phyloP scores from a whole-genome alignment of 768 basidiomycete species.

The Lactarius sp. region DNA sequence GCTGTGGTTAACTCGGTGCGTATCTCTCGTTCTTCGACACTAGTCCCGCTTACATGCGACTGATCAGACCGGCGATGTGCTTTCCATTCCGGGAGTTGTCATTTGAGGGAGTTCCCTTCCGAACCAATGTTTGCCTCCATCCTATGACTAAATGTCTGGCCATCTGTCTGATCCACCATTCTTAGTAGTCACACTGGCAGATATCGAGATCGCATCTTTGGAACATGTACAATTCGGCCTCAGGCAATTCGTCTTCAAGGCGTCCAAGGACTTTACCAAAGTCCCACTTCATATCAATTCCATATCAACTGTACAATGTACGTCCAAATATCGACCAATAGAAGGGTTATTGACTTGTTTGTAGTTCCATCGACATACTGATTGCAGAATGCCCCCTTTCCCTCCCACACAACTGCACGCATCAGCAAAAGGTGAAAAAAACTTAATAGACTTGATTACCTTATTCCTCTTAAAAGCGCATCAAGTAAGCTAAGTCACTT shows the following conservation, averaged over 20 bases:
- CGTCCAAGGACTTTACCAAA: constrained; percentile 95
- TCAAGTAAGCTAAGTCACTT: too few species aligned
- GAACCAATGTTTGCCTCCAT: constrained; percentile 89
- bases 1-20: too few species aligned
- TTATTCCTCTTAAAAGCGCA: too few species aligned
- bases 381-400: constrained; percentile 90
- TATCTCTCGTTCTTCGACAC: constrained; percentile 3
- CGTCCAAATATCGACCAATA: constrained; percentile 32
- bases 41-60: constrained; percentile 10
- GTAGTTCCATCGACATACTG: constrained; percentile 93
- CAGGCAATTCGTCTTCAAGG: constrained; percentile 95
- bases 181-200: constrained; percentile 88
- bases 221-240: constrained; percentile 95
- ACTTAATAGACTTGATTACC: too few species aligned
- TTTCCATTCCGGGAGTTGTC: constrained; percentile 97
- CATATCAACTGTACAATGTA: constrained; percentile 82
- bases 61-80: constrained; percentile 64
- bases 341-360: neutral
- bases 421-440: too few species aligned
- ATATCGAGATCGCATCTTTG: constrained; percentile 94
- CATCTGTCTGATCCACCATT: constrained; percentile 94
- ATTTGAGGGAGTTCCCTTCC: constrained; percentile 94
- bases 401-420: too few species aligned
- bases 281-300: constrained; percentile 94
- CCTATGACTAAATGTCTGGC: constrained; percentile 94